Evolutionary conservation across 2,329 filamentous ascomycete genomes (phyloP).

Genomic region (Nigrospora oryzae): DNA sequence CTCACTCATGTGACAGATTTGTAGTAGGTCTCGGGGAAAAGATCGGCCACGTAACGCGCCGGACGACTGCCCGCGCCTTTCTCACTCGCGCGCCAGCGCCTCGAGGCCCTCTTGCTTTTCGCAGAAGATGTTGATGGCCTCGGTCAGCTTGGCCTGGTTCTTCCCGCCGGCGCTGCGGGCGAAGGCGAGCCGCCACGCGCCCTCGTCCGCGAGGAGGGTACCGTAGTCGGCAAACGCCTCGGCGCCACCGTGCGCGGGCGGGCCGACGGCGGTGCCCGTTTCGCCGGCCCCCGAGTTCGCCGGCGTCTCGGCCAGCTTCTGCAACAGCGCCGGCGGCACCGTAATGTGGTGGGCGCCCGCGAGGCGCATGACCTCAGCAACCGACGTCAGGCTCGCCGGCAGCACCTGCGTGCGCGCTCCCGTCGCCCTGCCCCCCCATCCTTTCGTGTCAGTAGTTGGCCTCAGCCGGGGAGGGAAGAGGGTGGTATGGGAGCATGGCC

Average conservation of each 20-base stretch:
- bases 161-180: constrained; percentile 35
- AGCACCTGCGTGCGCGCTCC: constrained; percentile 40
- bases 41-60: too few relatives aligned
- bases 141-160: constrained; percentile 40
- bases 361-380: constrained; percentile 48
- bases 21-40: too few relatives aligned
- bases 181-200: constrained; percentile 41
- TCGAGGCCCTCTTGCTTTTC: constrained; percentile 47
- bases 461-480: too few relatives aligned
- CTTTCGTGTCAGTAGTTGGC: too few relatives aligned
- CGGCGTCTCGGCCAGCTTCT: constrained; percentile 30
- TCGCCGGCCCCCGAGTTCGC: constrained; percentile 20
- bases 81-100: constrained; percentile 11
- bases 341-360: constrained; percentile 52
- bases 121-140: constrained; percentile 50
- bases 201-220: constrained; percentile 28
- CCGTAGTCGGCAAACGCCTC: constrained; percentile 8
- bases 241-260: constrained; percentile 1
- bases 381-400: constrained; percentile 47
- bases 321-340: constrained; percentile 43
- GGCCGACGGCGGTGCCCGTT: constrained; percentile 17
- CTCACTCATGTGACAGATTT: too few relatives aligned
- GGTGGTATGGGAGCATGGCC: too few relatives aligned
- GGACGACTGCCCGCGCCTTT: too few relatives aligned
- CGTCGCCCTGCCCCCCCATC: constrained; percentile 7